Evolutionary conservation across 208 protist species (phyloP).

Genomic region (Leishmania tropica): DNA sequence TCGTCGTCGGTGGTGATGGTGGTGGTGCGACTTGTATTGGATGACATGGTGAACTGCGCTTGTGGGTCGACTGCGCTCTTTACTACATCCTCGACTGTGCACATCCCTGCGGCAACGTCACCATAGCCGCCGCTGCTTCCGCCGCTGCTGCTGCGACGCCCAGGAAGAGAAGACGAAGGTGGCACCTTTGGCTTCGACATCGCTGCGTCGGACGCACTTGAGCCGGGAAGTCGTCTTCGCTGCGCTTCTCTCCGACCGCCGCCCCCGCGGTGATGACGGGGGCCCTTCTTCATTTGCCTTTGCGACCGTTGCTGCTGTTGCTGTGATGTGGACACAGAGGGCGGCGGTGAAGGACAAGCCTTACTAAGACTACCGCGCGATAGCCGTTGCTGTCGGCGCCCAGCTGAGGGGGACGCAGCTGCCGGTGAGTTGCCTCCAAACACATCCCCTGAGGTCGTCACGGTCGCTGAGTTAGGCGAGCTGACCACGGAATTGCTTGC

Average conservation of each 20-base stretch:
- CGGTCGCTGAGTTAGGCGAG: constrained; percentile 12
- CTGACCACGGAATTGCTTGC: constrained; percentile 14
- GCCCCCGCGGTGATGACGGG: not conserved
- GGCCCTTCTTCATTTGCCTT: not conserved
- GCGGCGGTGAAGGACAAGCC: not conserved
- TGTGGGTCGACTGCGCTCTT: not conserved
- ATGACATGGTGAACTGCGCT: not conserved
- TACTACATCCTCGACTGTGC: not conserved
- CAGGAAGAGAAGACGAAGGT: not conserved
- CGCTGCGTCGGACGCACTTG: not conserved
- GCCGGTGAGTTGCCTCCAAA: constrained; percentile 1
- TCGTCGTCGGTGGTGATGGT: too few species aligned
- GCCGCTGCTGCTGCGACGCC: not conserved
- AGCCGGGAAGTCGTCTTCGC: not conserved
- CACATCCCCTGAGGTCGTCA: not conserved
- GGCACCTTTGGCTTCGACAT: not conserved
- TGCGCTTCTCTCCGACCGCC: not conserved
- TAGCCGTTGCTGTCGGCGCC: not conserved
- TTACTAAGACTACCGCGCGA: not conserved
- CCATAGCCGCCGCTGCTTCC: not conserved
- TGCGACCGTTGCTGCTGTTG: not conserved
- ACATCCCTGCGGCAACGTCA: not conserved
- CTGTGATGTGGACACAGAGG: not conserved
- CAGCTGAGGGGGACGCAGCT: not conserved
- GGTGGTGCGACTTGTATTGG: not conserved